Evolutionary conservation across 768 basidiomycete genomes (phyloP), one percentile per base, ranked within the genome.

Genomic region (Lactarius pseudohatsudake): DNA sequence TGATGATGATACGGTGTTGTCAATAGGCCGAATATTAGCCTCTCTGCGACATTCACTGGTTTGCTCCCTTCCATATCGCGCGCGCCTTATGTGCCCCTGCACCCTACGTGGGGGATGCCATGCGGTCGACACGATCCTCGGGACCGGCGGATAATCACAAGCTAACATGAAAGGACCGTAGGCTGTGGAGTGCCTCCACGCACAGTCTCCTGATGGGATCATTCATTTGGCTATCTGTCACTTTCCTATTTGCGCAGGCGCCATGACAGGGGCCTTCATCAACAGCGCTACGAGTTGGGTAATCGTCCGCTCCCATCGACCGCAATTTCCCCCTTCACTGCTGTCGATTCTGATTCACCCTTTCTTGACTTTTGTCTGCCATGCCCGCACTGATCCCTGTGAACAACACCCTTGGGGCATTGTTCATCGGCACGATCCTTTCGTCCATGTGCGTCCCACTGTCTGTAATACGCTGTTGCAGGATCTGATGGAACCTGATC

Each of bases 1-100:
- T 26, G 4, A 30, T 10, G 22, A 70, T 43, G 57, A 69, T 22
- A 38, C 67, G 65, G 47, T 62, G 47, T 66, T 43, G 50, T 61
- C 43, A 30, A 28, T 59, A 94, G 92, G 70, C 92, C 92, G 38
- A 95, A 96, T 75, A 83, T 97, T 65, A 81, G 88, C 2, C 84
- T 98, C 65, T 88, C 87, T 57, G 85, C 85, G 1, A 79, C 79
- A n/a, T 79, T 80, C 73, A 71, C 76, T 53, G 78, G 71, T 63
- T 73, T 70, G 13, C 79, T 79, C 57, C 75, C 85, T 60, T 72
- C 80, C 43, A 72, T 82, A 68, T 75, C 80, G 1, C 90, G 91
- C 74, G 90, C 89, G 6, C 78, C 79, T 32, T 98, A 96, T 32
- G 32, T 32, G 32, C 32, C 4, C 8, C 32, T 7, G 32, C 32